Evolutionary conservation across 164 flowering plant species (phyloP).

Genomic region (Macadamia tetraphylla): DNA sequence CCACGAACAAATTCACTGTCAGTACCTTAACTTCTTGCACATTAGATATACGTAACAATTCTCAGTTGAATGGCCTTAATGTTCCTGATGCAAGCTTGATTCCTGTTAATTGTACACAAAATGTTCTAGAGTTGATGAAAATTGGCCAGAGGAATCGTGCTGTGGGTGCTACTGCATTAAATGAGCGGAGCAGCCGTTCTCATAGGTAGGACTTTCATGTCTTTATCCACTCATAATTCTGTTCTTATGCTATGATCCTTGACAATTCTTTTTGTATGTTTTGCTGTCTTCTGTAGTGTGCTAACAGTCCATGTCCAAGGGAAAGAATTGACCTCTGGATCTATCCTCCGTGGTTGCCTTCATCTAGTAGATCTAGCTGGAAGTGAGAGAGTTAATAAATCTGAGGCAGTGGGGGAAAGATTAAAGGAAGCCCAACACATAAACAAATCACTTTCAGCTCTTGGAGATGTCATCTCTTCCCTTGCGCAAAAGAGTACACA

Average conservation of each 20-base stretch:
- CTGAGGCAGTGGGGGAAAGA: conserved; percentile 87
- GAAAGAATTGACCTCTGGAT: conserved; percentile 60
- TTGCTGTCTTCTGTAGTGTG: conserved; percentile 38
- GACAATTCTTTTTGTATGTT: background rate
- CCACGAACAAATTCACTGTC: background rate
- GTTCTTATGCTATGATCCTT: background rate
- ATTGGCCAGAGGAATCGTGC: conserved; percentile 82
- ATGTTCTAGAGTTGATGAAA: conserved; percentile 79
- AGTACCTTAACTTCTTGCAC: conserved; percentile 48
- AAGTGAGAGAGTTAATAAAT: conserved; percentile 89
- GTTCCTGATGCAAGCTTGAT: conserved; percentile 84
- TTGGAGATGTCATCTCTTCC: conserved; percentile 90
- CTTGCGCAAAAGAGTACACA: conserved; percentile 87
- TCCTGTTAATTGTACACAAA: conserved; percentile 59
- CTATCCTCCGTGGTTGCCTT: conserved; percentile 67
- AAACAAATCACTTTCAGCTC: conserved; percentile 79
- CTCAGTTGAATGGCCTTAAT: conserved; percentile 76
- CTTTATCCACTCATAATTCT: background rate
- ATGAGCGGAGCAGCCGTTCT: conserved; percentile 91
- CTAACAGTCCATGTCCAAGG: conserved; percentile 85
- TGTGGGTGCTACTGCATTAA: conserved; percentile 88
- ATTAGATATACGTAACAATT: conserved; percentile 74
- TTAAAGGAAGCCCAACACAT: conserved; percentile 89
- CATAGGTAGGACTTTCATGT: conserved; percentile 50
- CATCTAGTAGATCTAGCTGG: conserved; percentile 97